phyloP scores from a whole-genome alignment of 768 basidiomycete species.

The Cubamyces lactineus region DNA sequence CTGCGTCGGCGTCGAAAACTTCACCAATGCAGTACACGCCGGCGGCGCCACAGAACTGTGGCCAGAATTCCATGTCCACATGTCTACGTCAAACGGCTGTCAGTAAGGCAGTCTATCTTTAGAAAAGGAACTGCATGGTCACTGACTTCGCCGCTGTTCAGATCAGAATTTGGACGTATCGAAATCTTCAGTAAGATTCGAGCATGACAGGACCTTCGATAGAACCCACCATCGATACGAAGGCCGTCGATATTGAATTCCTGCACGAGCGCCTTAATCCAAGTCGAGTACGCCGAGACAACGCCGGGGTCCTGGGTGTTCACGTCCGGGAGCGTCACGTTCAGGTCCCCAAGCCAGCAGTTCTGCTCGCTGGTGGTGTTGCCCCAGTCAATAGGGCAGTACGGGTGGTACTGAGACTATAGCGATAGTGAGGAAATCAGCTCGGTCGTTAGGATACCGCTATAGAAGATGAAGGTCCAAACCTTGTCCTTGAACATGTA shows the following conservation, averaged over 20 bases:
- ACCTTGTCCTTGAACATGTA: constrained; percentile 73
- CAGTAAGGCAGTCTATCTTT: constrained; percentile 3
- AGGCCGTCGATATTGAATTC: constrained; percentile 84
- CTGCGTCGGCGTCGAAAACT: constrained; percentile 60
- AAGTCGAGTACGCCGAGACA: constrained; percentile 60
- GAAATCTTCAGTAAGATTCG: neutral
- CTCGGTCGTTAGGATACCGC: neutral
- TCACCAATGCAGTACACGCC: constrained; percentile 89
- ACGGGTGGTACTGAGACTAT: constrained; percentile 74
- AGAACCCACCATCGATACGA: constrained; percentile 67
- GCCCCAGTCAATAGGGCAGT: constrained; percentile 72
- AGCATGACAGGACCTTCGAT: neutral
- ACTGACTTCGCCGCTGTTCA: constrained; percentile 40
- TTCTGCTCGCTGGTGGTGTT: constrained; percentile 72
- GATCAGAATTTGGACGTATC: constrained; percentile 1
- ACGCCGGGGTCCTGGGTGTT: constrained; percentile 74
- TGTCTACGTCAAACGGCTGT: constrained; percentile 45
- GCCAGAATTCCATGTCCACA: constrained; percentile 77
- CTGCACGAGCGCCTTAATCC: constrained; percentile 69
- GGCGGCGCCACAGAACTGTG: constrained; percentile 68
- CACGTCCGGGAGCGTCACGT: constrained; percentile 76
- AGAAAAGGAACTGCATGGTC: neutral
- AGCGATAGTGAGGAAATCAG: neutral
- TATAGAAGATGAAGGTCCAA: constrained; percentile 25
- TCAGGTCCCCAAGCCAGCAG: constrained; percentile 84